phyloP scores from a whole-genome alignment of 2,329 filamentous ascomycete genomes.

The Cercospora sp. region DNA sequence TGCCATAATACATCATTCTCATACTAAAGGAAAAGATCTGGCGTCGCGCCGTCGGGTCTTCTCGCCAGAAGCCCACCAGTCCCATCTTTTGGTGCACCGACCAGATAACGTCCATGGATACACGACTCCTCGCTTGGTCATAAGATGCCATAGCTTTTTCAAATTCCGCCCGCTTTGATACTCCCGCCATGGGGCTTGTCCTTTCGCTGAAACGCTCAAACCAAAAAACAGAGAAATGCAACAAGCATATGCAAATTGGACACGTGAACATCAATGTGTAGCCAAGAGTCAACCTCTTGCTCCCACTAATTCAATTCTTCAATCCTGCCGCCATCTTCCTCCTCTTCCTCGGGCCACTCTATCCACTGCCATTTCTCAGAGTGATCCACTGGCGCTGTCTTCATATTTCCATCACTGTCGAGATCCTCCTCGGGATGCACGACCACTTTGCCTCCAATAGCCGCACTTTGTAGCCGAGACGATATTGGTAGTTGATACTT shows the following conservation, averaged over 20 bases:
- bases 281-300: constrained; percentile 1
- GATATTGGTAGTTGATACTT: constrained; percentile 72
- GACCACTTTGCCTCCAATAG: constrained; percentile 45
- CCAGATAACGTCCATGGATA: not conserved
- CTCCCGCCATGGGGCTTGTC: not conserved
- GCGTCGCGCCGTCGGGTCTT: constrained; percentile 18
- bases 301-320: constrained; percentile 16
- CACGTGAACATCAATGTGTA: constrained; percentile 24
- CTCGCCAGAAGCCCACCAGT: not conserved
- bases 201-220: constrained; percentile 28
- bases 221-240: constrained; percentile 12
- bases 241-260: constrained; percentile 22
- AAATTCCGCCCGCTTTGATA: constrained; percentile 7
- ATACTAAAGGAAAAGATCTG: constrained; percentile 7
- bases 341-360: constrained; percentile 31
- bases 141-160: constrained; percentile 21
- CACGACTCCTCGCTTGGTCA: constrained; percentile 17
- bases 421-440: constrained; percentile 44
- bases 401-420: constrained; percentile 34
- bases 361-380: constrained; percentile 38
- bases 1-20: constrained; percentile 7
- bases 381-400: constrained; percentile 32
- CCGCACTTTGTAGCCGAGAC: constrained; percentile 55
- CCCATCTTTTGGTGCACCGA: not conserved
- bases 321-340: constrained; percentile 16